A percentile compares a stretch with the other conserved stretches of the same genome.
Evolutionary conservation across 108 stramenopile genomes (phyloP).

Genomic region (Nitzschia putrida): DNA sequence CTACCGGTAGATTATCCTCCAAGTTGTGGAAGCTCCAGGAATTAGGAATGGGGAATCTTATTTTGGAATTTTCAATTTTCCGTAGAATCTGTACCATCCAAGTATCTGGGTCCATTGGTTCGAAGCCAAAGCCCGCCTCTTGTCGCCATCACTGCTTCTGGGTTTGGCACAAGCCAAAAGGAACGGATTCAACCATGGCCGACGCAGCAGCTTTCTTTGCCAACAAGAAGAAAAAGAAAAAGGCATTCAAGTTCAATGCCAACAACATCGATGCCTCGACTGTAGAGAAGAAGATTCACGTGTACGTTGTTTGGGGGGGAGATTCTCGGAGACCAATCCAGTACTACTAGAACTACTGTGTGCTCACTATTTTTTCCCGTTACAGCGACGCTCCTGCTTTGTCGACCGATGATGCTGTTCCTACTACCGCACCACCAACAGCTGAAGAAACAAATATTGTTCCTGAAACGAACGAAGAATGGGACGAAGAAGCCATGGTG

Average conservation of each 20-base stretch:
- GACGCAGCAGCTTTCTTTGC: slow-evolving; percentile 87
- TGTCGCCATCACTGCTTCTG: too few species aligned
- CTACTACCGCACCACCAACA: slow-evolving; percentile 8
- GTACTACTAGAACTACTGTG: neutral
- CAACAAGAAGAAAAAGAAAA: slow-evolving; percentile 83
- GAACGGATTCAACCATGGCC: slow-evolving; percentile 56
- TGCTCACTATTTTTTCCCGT: slow-evolving; percentile 8
- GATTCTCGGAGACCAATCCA: neutral
- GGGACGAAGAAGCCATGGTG: slow-evolving; percentile 74
- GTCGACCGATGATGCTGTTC: slow-evolving; percentile 40
- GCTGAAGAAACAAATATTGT: neutral
- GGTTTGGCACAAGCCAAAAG: neutral
- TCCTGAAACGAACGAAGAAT: slow-evolving; percentile 42
- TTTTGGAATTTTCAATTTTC: too few species aligned
- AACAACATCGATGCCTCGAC: slow-evolving; percentile 81
- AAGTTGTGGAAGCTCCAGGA: too few species aligned
- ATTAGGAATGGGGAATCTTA: too few species aligned
- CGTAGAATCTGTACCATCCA: too few species aligned
- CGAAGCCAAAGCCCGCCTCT: slow-evolving; percentile 4
- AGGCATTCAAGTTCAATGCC: slow-evolving; percentile 88
- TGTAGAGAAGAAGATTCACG: slow-evolving; percentile 59
- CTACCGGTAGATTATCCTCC: too few species aligned
- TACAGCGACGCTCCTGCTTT: slow-evolving; percentile 77
- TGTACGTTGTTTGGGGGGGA: slow-evolving; percentile 42
- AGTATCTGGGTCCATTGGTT: slow-evolving; percentile 62